Base-by-base conservation (phyloP, 176 grass and related monocot genomes). In the Ensete glaucum region DNA sequence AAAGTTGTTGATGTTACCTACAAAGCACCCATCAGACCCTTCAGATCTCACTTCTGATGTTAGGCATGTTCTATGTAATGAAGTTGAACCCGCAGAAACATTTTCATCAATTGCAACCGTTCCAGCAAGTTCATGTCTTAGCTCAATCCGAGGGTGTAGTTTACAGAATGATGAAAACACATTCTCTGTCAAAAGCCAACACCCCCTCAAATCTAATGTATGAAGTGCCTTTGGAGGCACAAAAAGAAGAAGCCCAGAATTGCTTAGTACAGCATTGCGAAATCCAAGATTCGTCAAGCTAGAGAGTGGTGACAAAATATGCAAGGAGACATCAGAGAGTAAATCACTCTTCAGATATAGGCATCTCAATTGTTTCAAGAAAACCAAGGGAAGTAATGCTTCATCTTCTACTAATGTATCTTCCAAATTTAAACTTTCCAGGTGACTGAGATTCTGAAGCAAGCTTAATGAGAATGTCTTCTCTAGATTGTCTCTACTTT, bases 321-420 rank as follows among this genome's bases (percentile, higher is more conserved):
- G 84, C 78, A 93, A 84, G 17, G 76, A 82, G 20, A 84, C 43
- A 83, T 98, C 86, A 67, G 90, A 93, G 48, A 98, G 78, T 78
- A 82, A 85, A 82, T 91, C 84, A 83, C 95, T 93, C 83, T 85
- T 93, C 55, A 98, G 63, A 82, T 85, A 91, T 77, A 98, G 70
- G 79, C 79, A 89, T 57, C 88, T 87, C 55, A 98, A 67, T 64
- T 82, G 81, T 78, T 73, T 76, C 6, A 89, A 56, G 51, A 80
- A 88, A 73, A 64, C 48, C 64, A 98, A 80, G 68, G 88, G 86
- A 72, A 73, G 48, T 81, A 89, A 79, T 60, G 84, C 69, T 93
- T 93, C 85, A 82, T 86, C 90, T 25, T 25, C 62, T 56, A 98
- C 54, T 25, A 80, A 64, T 57, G 84, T 82, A 23, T 88, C 76